Evolutionary conservation across 768 basidiomycete genomes (phyloP), one percentile per base, ranked within the genome.

Genomic region (Tylopilus sp.): DNA sequence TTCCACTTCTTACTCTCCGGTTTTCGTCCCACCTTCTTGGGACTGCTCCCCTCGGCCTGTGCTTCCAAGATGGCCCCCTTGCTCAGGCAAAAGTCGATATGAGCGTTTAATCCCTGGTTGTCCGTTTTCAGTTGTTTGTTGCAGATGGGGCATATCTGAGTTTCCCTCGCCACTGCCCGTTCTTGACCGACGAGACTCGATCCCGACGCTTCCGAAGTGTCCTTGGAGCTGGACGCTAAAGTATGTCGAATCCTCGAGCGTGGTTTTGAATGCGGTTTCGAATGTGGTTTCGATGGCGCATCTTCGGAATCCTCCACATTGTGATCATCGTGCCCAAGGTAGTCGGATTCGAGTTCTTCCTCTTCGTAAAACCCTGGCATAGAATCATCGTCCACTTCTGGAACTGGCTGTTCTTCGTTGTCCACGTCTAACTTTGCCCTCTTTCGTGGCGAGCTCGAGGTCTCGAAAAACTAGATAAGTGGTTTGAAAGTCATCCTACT

Each of bases 71-170:
- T 93, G 3, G 83, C 87, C 22, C 79, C 81, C 53, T 83, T 81
- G 65, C 89, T 94, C 46, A 97, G 69, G 63, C 94, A 97, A 62
- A 85, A 88, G 68, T 97, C 93, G 40, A 97, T 78, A 62, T 97
- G 93, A n/a, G 81, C 76, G 64, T 97, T 96, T 30, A 97, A 70
- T 6, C 80, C 85, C 44, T 79, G 75, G 64, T 97, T 97, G 66
- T 92, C 84, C 1, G 79, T 82, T 54, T 78, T 72, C 49, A 92
- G 66, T 13, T 71, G 66, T 63, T 81, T 83, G 24, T 71, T 65
- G 61, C 91, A 95, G 22, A 94, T 74, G 4, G 94, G 92, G 68
- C 92, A 95, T 1, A 69, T 67, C 49, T 81, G 77, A n/a, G 57
- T 34, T 34, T 55, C 59, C 3, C 13, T 31, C 16, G 25, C 25